Percentiles rank a stretch among this genome's conserved stretches.
Conservation (phyloP, 2,329 filamentous ascomycete genomes). For the Xylaria sp. region DNA sequence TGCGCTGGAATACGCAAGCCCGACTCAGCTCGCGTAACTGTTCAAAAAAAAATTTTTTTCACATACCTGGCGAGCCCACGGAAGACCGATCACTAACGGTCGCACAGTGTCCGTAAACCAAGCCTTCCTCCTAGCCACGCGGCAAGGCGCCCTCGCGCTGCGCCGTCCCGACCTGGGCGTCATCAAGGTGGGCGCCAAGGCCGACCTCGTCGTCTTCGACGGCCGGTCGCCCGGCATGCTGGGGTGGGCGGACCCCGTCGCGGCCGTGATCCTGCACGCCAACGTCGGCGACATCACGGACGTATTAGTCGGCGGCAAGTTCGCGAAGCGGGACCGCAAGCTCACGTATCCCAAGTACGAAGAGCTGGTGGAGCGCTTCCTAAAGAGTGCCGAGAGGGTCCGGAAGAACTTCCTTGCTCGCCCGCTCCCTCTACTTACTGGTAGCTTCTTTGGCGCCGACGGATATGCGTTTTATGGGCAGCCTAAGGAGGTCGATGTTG, state of each 20-base stretch:
- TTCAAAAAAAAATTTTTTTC: no score
- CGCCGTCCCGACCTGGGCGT: constrained; percentile 57
- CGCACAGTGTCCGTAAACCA: constrained; percentile 53
- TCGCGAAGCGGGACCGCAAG: constrained; percentile 52
- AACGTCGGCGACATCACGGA: constrained; percentile 57
- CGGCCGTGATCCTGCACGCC: constrained; percentile 61
- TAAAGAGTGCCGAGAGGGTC: constrained; percentile 43
- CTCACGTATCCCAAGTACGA: constrained; percentile 38
- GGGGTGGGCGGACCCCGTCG: constrained; percentile 61
- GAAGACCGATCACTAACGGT: no score
- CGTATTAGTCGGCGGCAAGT: constrained; percentile 57
- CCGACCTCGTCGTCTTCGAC: constrained; percentile 60
- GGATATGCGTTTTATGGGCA: constrained; percentile 18
- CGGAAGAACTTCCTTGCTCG: constrained; percentile 35
- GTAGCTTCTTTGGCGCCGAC: constrained; percentile 33
- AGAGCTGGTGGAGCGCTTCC: constrained; percentile 41
- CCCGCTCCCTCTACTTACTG: constrained; percentile 38
- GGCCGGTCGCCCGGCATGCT: constrained; percentile 55
- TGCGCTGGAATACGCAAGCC: not conserved
- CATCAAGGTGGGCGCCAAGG: constrained; percentile 55
- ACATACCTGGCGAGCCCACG: no score
- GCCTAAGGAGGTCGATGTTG: constrained; percentile 28
- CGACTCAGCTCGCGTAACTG: no score
- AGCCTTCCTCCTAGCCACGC: constrained; percentile 61
- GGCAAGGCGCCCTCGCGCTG: constrained; percentile 57